Conservation (phyloP, 306 rosid genomes). For the Erythrophleum fordii region DNA sequence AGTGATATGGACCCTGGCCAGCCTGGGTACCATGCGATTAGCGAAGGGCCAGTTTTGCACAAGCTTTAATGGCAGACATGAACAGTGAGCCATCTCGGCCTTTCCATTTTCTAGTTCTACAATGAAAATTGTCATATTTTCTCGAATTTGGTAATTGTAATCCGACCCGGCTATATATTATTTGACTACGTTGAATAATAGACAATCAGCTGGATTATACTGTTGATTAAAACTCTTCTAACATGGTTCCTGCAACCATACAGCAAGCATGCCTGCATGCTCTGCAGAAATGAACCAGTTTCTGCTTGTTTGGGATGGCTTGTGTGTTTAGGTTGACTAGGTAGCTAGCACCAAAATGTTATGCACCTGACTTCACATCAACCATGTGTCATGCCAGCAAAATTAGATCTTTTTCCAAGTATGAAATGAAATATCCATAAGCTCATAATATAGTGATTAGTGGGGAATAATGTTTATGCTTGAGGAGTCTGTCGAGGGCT, state of each 20-base stretch:
- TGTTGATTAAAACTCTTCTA: neutral
- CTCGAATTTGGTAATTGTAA: neutral
- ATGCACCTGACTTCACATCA: neutral
- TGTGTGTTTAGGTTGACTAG: neutral
- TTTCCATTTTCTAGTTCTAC: neutral
- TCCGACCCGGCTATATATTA: neutral
- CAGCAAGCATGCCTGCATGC: neutral
- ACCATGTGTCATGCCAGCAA: neutral
- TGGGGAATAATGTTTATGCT: neutral
- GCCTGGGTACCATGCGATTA: neutral
- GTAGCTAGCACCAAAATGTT: neutral
- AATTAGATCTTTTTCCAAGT: neutral
- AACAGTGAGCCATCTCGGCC: neutral
- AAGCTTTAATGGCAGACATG: neutral
- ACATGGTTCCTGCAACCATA: neutral
- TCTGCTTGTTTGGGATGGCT: neutral
- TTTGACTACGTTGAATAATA: neutral
- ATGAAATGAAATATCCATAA: neutral
- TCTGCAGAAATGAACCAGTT: neutral
- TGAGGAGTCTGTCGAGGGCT: neutral
- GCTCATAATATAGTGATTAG: neutral
- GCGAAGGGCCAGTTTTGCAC: neutral
- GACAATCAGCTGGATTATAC: neutral
- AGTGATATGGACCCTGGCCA: neutral
- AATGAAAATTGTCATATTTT: neutral